Evolutionary conservation across 176 grass and related monocot genomes (phyloP).

Genomic region (Olyra latifolia): DNA sequence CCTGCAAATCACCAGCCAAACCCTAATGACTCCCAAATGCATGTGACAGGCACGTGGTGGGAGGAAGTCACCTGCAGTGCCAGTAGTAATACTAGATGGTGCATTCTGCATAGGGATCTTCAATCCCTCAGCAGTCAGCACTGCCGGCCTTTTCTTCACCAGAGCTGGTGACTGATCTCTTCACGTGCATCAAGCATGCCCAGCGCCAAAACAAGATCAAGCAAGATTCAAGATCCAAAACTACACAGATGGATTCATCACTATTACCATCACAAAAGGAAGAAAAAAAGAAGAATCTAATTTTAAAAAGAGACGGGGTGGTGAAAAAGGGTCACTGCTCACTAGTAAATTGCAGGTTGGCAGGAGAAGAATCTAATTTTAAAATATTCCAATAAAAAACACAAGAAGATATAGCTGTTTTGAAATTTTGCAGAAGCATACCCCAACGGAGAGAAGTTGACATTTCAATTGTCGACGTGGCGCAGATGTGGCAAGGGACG

Average conservation of each 20-base stretch:
- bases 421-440: too few relatives aligned
- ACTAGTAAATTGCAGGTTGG: conserved; percentile 2
- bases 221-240: conserved; percentile 57
- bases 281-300: background rate
- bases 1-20: conserved; percentile 32
- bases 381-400: too few relatives aligned
- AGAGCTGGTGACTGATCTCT: conserved; percentile 26
- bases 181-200: conserved; percentile 49
- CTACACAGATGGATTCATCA: conserved; percentile 9
- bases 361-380: background rate
- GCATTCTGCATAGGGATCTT: conserved; percentile 38
- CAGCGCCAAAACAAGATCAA: conserved; percentile 45
- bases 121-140: conserved; percentile 34
- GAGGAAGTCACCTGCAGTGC: conserved; percentile 18
- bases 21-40: conserved; percentile 8
- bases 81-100: conserved; percentile 34
- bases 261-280: background rate
- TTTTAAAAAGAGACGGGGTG: too few relatives aligned
- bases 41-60: conserved; percentile 51
- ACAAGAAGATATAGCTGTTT: too few relatives aligned
- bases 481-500: too few relatives aligned
- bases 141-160: conserved; percentile 27
- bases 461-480: too few relatives aligned
- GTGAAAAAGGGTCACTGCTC: background rate
- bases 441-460: too few relatives aligned